Evolutionary conservation across 176 grass and related monocot species (phyloP).

Genomic region (Alloteropsis semialata): DNA sequence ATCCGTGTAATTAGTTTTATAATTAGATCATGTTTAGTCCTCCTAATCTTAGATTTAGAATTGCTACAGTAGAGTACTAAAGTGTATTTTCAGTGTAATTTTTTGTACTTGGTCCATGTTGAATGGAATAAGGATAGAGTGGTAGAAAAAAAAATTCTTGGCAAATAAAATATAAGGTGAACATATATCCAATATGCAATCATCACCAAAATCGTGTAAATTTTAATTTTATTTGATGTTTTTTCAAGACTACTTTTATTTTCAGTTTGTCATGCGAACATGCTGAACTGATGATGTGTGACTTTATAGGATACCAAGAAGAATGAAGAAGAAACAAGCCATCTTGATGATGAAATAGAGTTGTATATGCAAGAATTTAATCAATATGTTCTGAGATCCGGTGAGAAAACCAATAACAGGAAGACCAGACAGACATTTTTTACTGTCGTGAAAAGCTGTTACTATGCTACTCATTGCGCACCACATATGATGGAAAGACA

Average conservation of each 20-base stretch:
- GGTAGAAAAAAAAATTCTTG: too few species aligned
- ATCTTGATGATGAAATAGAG: not conserved
- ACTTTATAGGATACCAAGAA: constrained; percentile 8
- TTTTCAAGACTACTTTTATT: not conserved
- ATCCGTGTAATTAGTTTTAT: too few species aligned
- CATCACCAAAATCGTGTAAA: not conserved
- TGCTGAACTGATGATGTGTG: not conserved
- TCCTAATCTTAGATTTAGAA: too few species aligned
- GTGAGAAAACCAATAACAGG: not conserved
- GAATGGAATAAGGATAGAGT: too few species aligned
- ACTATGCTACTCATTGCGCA: constrained; percentile 34
- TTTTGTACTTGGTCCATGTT: too few species aligned
- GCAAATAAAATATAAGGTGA: too few species aligned
- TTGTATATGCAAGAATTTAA: constrained; percentile 34
- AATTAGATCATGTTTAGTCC: too few species aligned
- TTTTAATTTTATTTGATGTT: not conserved
- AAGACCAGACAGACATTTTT: constrained; percentile 35
- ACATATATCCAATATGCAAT: too few species aligned
- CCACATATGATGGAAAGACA: constrained; percentile 11
- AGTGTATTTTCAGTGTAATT: too few species aligned
- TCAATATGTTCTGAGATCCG: constrained; percentile 1
- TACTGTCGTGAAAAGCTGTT: constrained; percentile 37
- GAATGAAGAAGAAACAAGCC: not conserved
- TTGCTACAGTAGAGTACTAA: too few species aligned
- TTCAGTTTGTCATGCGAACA: not conserved